Evolutionary conservation across 2,329 filamentous ascomycete species (phyloP), one percentile per base, ranked within the genome.

Genomic region (Capronia americana): DNA sequence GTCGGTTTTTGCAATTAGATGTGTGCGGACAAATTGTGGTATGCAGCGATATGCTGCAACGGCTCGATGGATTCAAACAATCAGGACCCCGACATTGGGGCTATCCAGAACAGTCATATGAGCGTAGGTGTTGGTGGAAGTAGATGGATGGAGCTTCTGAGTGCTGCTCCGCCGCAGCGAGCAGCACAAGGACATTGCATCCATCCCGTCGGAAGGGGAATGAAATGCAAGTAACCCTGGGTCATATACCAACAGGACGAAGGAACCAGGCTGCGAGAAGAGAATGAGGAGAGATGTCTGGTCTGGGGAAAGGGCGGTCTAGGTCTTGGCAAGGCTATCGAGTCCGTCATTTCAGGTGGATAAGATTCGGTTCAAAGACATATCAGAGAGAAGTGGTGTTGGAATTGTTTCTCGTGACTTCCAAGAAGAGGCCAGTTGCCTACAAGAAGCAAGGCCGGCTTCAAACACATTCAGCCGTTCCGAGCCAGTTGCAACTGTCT

Each of bases 71-170:
- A 59, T 65, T 84, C 76, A 85, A 74, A 80, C 76, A 69, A 75
- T 76, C 67, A 70, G 72, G 73, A 85, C 84, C 84, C 84, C 83
- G 77, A 73, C 81, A 71, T 81, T 85, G 83, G 84, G 84, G 83
- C 81, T 84, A 84, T 84, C 74, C 64, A 72, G 72, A 73, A 73
- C 34, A 56, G 23, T n/a, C 8, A 28, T 17, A 23, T 12, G 20
- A 26, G 20, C 48, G 48, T 12, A 4, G 12, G 48, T 32, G 53
- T 34, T 4, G 12, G 53, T 4, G 17, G 12, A 11, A 10, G 28
- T 55, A 11, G 17, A 28, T 30, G n/a, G 12, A 30, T 14, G 6
- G 53, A 14, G 8, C n/a, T 7, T 5, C 17, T 7, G 12, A 32
- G 28, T 28, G 53, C 53, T 10, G 28, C 28, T 20, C 53, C 28